A percentile compares a stretch with the other conserved stretches of the same genome.
phyloP scores from a whole-genome alignment of 1,139 yeast genomes.

The Nakaseomyces bracarensis region DNA sequence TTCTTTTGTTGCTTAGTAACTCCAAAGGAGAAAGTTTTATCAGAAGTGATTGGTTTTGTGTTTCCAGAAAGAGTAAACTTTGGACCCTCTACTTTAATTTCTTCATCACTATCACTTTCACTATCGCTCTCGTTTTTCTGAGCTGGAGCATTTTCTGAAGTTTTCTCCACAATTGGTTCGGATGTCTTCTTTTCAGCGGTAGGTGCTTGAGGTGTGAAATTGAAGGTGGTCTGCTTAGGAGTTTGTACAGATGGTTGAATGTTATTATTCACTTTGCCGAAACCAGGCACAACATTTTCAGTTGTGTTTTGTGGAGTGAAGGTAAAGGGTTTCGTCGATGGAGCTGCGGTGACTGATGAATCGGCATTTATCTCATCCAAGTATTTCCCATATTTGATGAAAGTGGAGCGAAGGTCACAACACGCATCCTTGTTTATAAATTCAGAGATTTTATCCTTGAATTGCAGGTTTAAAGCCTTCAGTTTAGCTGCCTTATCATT shows the following conservation, averaged over 20 bases:
- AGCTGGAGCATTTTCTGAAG: constrained; percentile 1
- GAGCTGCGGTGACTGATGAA: neutral
- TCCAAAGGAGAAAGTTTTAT: constrained; percentile 52
- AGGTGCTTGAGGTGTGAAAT: constrained; percentile 5
- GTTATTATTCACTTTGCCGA: constrained; percentile 2
- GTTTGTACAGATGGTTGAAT: constrained; percentile 9
- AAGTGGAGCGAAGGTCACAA: constrained; percentile 50
- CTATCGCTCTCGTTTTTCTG: constrained; percentile 30
- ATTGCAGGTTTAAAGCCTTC: constrained; percentile 62
- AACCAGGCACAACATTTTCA: neutral
- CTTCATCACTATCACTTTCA: constrained; percentile 34
- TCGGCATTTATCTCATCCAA: constrained; percentile 12
- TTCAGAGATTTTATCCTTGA: constrained; percentile 43
- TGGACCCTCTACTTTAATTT: constrained; percentile 57
- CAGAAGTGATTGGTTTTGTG: constrained; percentile 46
- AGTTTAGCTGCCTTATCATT: constrained; percentile 34
- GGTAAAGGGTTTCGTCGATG: neutral
- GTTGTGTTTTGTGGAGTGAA: constrained; percentile 1
- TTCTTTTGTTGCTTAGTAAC: constrained; percentile 38
- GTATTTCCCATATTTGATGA: constrained; percentile 54
- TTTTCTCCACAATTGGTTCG: neutral
- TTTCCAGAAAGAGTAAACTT: constrained; percentile 40
- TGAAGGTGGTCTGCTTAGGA: constrained; percentile 2
- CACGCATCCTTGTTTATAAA: constrained; percentile 41
- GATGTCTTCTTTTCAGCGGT: constrained; percentile 2